Evolutionary conservation across 1,284 basidiomycete species (phyloP).

Genomic region (Meira nashicola): DNA sequence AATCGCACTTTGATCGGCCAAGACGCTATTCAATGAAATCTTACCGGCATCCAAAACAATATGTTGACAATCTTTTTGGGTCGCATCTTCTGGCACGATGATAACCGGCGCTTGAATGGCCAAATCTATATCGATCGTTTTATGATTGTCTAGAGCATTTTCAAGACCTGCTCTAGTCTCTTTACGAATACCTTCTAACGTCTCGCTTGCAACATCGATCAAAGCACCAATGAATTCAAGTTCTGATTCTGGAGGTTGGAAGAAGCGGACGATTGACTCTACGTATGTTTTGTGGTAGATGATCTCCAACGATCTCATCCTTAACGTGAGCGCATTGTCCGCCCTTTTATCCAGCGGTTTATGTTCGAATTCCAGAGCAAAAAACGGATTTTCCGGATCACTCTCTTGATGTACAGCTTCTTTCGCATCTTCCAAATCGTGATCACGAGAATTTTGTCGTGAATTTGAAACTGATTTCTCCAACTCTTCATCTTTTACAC

Average conservation of each 20-base stretch:
- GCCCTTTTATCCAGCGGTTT: constrained; percentile 90
- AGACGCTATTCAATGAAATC: constrained; percentile 83
- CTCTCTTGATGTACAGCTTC: constrained; percentile 46
- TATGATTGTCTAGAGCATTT: constrained; percentile 84
- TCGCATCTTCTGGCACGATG: constrained; percentile 83
- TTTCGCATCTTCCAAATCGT: constrained; percentile 41
- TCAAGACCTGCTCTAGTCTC: constrained; percentile 93
- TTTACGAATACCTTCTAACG: constrained; percentile 87
- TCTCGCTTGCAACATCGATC: constrained; percentile 80
- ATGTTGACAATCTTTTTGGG: constrained; percentile 72
- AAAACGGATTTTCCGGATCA: constrained; percentile 68
- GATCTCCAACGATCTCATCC: constrained; percentile 95
- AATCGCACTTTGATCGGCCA: constrained; percentile 78
- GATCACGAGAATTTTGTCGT: constrained; percentile 23
- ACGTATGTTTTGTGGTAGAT: constrained; percentile 93
- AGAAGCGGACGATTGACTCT: constrained; percentile 85
- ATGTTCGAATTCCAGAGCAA: constrained; percentile 85
- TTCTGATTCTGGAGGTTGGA: constrained; percentile 90
- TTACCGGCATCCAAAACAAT: constrained; percentile 95
- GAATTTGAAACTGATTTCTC: constrained; percentile 16
- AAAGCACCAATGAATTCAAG: constrained; percentile 77
- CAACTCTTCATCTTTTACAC: constrained; percentile 67
- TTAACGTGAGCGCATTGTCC: constrained; percentile 81
- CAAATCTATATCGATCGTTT: constrained; percentile 90
- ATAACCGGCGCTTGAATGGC: constrained; percentile 97